Evolutionary conservation across 2,329 filamentous ascomycete genomes (phyloP).

Genomic region (Fusarium sp.): DNA sequence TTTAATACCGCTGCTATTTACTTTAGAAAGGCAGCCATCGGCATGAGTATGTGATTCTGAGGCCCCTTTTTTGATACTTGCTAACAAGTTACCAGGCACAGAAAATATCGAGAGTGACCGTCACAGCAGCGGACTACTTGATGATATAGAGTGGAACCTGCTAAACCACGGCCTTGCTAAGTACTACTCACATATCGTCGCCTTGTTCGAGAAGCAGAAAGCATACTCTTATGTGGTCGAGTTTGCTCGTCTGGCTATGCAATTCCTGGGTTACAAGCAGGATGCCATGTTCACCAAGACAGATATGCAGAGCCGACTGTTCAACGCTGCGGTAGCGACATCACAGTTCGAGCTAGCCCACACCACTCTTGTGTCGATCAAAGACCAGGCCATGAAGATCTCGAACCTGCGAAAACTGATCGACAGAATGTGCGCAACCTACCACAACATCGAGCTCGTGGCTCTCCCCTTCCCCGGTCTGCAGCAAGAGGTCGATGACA

Average conservation of each 20-base stretch:
- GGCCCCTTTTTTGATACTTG: neutral
- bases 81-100: slow-evolving; percentile 59
- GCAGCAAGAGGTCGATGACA: slow-evolving; percentile 82
- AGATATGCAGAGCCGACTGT: slow-evolving; percentile 86
- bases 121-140: slow-evolving; percentile 77
- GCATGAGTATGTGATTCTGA: slow-evolving; percentile 77
- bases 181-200: slow-evolving; percentile 90
- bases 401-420: slow-evolving; percentile 80
- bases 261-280: slow-evolving; percentile 64
- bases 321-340: slow-evolving; percentile 84
- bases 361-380: slow-evolving; percentile 80
- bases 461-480: slow-evolving; percentile 84
- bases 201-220: slow-evolving; percentile 83
- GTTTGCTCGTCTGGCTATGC: slow-evolving; percentile 82
- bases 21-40: slow-evolving; percentile 87
- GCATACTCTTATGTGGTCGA: slow-evolving; percentile 86
- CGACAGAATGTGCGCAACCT: slow-evolving; percentile 77
- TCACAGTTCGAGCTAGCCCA: slow-evolving; percentile 88
- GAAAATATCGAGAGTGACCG: slow-evolving; percentile 63
- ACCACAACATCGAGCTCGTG: slow-evolving; percentile 77
- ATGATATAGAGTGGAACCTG: slow-evolving; percentile 79
- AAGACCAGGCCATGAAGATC: slow-evolving; percentile 78
- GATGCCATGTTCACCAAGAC: slow-evolving; percentile 65
- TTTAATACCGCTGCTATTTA: slow-evolving; percentile 79
- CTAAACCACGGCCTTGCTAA: slow-evolving; percentile 81